Evolutionary conservation across 805 yeast genomes (phyloP), one percentile per base, ranked within the genome.

Genomic region (Ogataea sp.): DNA sequence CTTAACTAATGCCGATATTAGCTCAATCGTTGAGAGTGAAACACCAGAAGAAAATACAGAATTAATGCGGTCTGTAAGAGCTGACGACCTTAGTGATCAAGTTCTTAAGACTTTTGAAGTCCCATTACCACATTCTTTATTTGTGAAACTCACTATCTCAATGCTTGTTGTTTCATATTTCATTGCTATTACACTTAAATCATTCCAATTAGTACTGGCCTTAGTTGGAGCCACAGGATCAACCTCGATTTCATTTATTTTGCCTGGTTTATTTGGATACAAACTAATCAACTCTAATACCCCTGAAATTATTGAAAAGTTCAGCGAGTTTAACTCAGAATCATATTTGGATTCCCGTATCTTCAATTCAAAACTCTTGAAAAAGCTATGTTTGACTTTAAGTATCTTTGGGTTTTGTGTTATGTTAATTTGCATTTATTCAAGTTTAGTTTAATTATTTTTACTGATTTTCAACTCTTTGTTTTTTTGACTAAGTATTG

Each of bases 201-300:
- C 86, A 0, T 75, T 83, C 52, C 89, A 82, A 39, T 68, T 73
- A 27, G 83, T 83, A 4, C 59, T 83, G 36, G 76, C 90, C 1
- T 62, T 83, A 38, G 88, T 83, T 9, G 94, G 94, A 3, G 82
- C 89, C 5, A 83, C 93, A 0, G 94, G 94, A 0, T 83, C 89
- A 4, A 84, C 89, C 0, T 67, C 86, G 20, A 83, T 83, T 37
- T 78, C 87, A 20, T 83, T 83, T 56, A 81, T 82, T 9, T 64
- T 83, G 32, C 94, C 94, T 0, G 93, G 94, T 0, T 62, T 79
- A 41, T 83, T 83, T 56, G 90, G 90, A 0, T 83, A 62, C 53
- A 71, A 77, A 53, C 56, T 75, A 40, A 67, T 75, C n/a, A 68
- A 47, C n/a, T 47, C 52, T 6, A 37, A 50, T 18, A 53, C 58